Evolutionary conservation across 192 early-diverging fungal genomes (phyloP), one percentile per base, ranked within the genome.

Genomic region (Backusella luteola): DNA sequence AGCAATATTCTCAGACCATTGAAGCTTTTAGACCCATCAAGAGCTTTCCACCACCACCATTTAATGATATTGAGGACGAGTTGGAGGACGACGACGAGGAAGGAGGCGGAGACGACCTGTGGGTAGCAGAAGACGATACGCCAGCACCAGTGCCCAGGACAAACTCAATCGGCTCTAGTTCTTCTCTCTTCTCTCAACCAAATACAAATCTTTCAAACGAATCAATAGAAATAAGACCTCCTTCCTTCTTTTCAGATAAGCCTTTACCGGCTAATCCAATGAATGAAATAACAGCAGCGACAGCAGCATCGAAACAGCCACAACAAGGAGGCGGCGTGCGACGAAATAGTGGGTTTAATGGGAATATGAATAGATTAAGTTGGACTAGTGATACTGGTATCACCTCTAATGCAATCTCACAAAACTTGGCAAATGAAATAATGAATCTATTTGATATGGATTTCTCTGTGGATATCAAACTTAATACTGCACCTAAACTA

Each of bases 391-490:
- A 80, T 29, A 71, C 71, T 4, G 75, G 76, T 29, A 15, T 78
- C 19, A 66, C 76, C 0, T 80, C 79, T 5, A 68, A 56, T 73
- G 71, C 36, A 7, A 52, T 74, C 38, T 74, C 82, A 21, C 82
- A 84, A 34, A 71, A 76, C 35, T 41, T 84, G 14, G 82, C 82
- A 6, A 71, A 69, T 15, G 82, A 84, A 66, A 66, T 84, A 9
- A 80, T 80, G 75, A 78, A 68, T 34, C 53, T 84, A 17, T 84
- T 84, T 76, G 79, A 84, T 46, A 84, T 84, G 82, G 82, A 84
- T 26, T 84, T 84, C 46, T 67, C 70, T 41, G 71, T 82, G 7
- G 81, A 82, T 69, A 76, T 80, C 8, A 68, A 77, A 34, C 23
- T 80, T 4, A 72, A 74, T 66, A 73, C 76, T 26, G 71, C 82